A percentile compares a stretch with the other conserved stretches of the same genome.
Evolutionary conservation across 2,329 filamentous ascomycete genomes (phyloP).

Genomic region (Penicillium brevicompactum): DNA sequence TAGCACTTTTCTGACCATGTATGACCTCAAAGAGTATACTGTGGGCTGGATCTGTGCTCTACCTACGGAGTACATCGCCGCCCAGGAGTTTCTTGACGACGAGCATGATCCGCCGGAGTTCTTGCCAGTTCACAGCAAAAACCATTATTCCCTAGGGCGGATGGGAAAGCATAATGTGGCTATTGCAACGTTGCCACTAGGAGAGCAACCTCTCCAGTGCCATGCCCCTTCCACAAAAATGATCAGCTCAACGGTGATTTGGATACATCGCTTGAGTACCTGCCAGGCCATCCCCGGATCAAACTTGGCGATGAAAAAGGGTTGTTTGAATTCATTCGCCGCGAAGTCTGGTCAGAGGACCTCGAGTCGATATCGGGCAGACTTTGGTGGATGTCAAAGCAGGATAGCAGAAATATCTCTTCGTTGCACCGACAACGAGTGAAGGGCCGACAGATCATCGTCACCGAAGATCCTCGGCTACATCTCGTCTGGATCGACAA

Average conservation of each 20-base stretch:
- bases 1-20: too few species aligned
- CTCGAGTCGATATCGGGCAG: conserved; percentile 7
- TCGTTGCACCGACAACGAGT: conserved; percentile 10
- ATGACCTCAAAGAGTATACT: too few species aligned
- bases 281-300: conserved; percentile 38
- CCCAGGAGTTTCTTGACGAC: too few species aligned
- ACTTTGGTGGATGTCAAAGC: conserved; percentile 11
- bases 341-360: conserved; percentile 10
- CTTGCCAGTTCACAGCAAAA: too few species aligned
- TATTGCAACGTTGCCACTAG: too few species aligned
- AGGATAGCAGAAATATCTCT: conserved; percentile 7
- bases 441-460: conserved; percentile 20
- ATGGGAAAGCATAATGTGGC: too few species aligned
- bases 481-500: conserved; percentile 32
- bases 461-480: conserved; percentile 30
- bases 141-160: too few species aligned
- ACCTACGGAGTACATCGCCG: too few species aligned
- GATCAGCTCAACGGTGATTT: conserved; percentile 8
- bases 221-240: conserved; percentile 4
- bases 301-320: conserved; percentile 46
- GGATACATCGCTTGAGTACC: conserved; percentile 6
- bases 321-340: conserved; percentile 51
- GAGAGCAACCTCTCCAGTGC: conserved; percentile 5
- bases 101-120: too few species aligned
- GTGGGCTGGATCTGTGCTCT: too few species aligned